Evolutionary conservation across 768 basidiomycete genomes (phyloP), one percentile per base, ranked within the genome.

Genomic region (Favolaschia claudopus): DNA sequence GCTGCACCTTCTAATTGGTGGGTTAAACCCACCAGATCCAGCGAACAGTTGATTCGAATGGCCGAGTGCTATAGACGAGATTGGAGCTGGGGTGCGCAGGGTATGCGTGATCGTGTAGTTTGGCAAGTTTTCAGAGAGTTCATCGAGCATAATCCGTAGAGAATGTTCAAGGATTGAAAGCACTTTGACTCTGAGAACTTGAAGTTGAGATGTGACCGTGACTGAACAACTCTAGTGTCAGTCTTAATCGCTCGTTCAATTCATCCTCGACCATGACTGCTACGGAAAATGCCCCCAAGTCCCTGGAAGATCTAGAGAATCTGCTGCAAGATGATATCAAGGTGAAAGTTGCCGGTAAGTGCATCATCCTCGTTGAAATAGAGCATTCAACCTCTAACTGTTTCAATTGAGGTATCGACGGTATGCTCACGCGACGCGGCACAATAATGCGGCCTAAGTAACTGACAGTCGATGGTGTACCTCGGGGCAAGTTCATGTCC

Each of bases 401-500:
- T 22, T 9, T 42, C 20, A n/a, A 8, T 42, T 9, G 9, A 42
- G 40, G 46, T 6, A 33, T 48, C 46, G 46, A 48, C 25, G n/a
- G n/a, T n/a, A n/a, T n/a, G n/a, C n/a, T n/a, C n/a, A n/a, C n/a
- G n/a, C n/a, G n/a, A n/a, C n/a, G n/a, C n/a, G n/a, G n/a, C n/a
- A n/a, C n/a, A n/a, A n/a, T n/a, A n/a, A n/a, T n/a, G n/a, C n/a
- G n/a, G n/a, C n/a, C n/a, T n/a, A n/a, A n/a, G n/a, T 55, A 9
- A 60, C 15, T 22, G 34, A 25, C 63, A 95, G 94, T 96, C 32
- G 96, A 99, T 74, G 96, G 96, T 27, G 88, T 98, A 12, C 80
- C 97, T 15, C 84, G 96, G 29, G 96, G 96, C n/a, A 98, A 98
- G 76, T 92, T 89, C 70, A 93, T 94, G 91, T 92, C 91, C 15